These are phyloP conservation scores for Biscogniauxia marginata DNA, from an alignment of 2,329 filamentous ascomycete species.

Conservation along the genomic window DNA sequence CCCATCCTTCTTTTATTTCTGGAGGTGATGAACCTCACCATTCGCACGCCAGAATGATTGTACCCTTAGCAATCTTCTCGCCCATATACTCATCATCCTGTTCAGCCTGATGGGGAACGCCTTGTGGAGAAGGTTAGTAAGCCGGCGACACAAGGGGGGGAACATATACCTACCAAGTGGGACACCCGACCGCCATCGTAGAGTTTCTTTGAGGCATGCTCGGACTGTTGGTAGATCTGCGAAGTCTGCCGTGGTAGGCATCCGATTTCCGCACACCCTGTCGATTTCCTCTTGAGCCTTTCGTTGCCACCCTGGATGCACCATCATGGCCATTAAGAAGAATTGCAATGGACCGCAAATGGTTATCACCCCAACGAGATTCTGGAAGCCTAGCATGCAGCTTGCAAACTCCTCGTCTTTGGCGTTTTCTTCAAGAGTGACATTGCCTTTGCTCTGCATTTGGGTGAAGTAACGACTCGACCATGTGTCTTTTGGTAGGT, in stretches of 20 bases:
- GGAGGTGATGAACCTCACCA: conserved; percentile 36
- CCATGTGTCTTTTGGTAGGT: conserved; percentile 47
- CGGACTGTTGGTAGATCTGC: conserved; percentile 51
- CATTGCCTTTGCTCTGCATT: conserved; percentile 40
- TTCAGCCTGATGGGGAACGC: conserved; percentile 50
- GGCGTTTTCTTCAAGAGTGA: conserved; percentile 38
- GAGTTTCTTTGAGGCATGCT: conserved; percentile 56
- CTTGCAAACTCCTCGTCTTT: conserved; percentile 46
- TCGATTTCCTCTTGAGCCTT: conserved; percentile 59
- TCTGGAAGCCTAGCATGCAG: conserved; percentile 52
- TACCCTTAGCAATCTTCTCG: conserved; percentile 47
- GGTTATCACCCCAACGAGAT: conserved; percentile 50
- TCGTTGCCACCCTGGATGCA: conserved; percentile 52
- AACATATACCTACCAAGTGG: conserved; percentile 41
- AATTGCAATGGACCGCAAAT: conserved; percentile 50
- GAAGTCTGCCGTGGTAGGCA: conserved; percentile 51
- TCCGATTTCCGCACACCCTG: conserved; percentile 50
- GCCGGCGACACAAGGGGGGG: background rate
- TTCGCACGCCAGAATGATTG: conserved; percentile 49
- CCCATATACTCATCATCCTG: conserved; percentile 45
- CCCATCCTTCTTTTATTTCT: background rate
- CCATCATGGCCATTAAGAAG: conserved; percentile 51
- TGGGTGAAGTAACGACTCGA: conserved; percentile 47
- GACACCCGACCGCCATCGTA: conserved; percentile 58
- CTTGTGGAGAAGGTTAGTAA: conserved; percentile 20